Percentiles rank a stretch among this genome's conserved stretches.
Conservation (phyloP, 2,329 filamentous ascomycete genomes). For the Didymella pomorum region DNA sequence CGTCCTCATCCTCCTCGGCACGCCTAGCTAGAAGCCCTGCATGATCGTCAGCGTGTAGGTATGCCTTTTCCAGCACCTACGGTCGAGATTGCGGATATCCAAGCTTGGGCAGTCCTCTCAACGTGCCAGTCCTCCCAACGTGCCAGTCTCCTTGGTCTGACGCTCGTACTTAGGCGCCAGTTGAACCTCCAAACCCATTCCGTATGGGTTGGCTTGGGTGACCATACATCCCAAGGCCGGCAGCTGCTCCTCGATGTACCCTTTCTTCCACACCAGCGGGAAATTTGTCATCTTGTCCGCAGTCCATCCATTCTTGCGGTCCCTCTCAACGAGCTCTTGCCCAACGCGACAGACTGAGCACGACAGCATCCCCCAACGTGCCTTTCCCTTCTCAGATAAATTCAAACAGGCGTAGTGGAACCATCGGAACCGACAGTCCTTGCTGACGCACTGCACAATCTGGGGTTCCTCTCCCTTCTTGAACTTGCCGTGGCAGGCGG, state of each 20-base stretch:
- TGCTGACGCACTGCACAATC: slow-evolving; percentile 31
- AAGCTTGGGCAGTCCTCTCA: neutral
- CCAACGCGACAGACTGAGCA: slow-evolving; percentile 25
- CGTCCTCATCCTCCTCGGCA: neutral
- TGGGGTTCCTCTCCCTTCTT: neutral
- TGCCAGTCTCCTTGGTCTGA: neutral
- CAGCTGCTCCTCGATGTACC: neutral
- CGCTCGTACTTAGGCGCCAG: neutral
- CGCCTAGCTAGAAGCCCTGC: neutral
- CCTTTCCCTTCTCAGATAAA: slow-evolving; percentile 23
- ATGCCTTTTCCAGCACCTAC: slow-evolving; percentile 8
- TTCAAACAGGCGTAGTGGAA: slow-evolving; percentile 36
- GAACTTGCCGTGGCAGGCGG: slow-evolving; percentile 14
- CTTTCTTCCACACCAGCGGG: neutral
- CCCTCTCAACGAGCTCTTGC: slow-evolving; percentile 8
- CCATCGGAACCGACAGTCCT: slow-evolving; percentile 26
- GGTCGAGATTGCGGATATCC: slow-evolving; percentile 3
- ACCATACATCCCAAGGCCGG: neutral
- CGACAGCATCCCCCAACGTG: slow-evolving; percentile 15
- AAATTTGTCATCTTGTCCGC: neutral
- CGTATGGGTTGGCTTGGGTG: neutral
- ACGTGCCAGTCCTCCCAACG: neutral
- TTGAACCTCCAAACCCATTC: neutral
- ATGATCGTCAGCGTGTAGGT: neutral
- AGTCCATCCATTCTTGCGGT: slow-evolving; percentile 1